phyloP scores from a whole-genome alignment of 2,329 filamentous ascomycete species.

The Penicillium vulpinum region DNA sequence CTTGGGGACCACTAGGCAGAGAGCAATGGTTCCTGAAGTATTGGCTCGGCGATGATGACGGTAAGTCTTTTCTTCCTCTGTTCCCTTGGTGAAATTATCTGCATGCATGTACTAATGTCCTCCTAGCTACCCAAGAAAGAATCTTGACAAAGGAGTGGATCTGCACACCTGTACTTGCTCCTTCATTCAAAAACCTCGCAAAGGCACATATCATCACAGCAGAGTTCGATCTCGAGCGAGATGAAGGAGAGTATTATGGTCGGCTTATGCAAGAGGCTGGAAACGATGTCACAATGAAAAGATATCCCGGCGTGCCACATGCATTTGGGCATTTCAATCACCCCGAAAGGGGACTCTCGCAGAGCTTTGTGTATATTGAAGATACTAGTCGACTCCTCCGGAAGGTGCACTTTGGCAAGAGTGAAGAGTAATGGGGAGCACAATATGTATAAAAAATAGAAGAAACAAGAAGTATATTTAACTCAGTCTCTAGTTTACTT shows the following conservation, averaged over 20 bases:
- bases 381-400: conserved; percentile 22
- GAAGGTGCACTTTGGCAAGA: conserved; percentile 6
- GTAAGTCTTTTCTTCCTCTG: not conserved
- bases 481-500: not conserved
- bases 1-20: conserved; percentile 32
- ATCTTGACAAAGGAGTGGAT: conserved; percentile 17
- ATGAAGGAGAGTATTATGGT: conserved; percentile 35
- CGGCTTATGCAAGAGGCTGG: conserved; percentile 23
- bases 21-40: conserved; percentile 37
- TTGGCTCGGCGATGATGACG: conserved; percentile 30
- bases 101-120: not conserved
- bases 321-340: conserved; percentile 35
- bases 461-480: not conserved
- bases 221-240: conserved; percentile 39
- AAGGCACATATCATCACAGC: conserved; percentile 38
- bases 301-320: conserved; percentile 32
- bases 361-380: conserved; percentile 30
- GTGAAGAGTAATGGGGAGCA: not conserved
- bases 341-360: conserved; percentile 24
- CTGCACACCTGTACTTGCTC: conserved; percentile 28
- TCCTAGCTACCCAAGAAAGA: not conserved
- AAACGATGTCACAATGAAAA: conserved; percentile 28
- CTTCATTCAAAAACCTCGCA: conserved; percentile 28
- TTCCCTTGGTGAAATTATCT: not conserved
- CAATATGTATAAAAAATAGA: not conserved